These are phyloP conservation scores for Picea sitchensis DNA, from an alignment of 75 land plant species.

Conservation along the genomic window DNA sequence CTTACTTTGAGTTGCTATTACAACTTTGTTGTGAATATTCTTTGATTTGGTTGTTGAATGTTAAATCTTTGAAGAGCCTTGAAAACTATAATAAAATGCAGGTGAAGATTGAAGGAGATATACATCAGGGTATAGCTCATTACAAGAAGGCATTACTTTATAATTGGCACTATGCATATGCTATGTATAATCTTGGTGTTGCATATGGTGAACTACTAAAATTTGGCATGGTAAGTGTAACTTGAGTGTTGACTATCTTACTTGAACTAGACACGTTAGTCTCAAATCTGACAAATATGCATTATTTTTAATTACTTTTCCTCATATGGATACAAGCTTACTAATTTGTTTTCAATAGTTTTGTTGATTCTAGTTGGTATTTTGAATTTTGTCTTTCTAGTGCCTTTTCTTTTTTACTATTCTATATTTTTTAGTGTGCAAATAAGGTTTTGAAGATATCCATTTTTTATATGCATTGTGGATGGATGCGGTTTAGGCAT, in stretches of 20 bases:
- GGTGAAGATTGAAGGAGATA: slow-evolving; percentile 98
- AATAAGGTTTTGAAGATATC: neutral
- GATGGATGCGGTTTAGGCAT: neutral
- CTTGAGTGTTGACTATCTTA: neutral
- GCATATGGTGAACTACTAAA: slow-evolving; percentile 98
- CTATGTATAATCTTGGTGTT: slow-evolving; percentile 98
- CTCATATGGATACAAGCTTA: neutral
- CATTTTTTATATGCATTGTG: too few relatives aligned
- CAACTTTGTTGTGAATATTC: neutral
- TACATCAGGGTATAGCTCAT: slow-evolving; percentile 84
- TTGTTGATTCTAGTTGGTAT: neutral
- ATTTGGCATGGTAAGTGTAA: slow-evolving; percentile 80
- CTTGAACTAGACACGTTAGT: neutral
- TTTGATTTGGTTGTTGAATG: neutral
- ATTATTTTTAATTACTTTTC: slow-evolving; percentile 1
- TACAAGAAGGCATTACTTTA: slow-evolving; percentile 91
- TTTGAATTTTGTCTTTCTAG: neutral
- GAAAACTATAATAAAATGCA: slow-evolving; percentile 24
- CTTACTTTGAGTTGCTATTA: neutral
- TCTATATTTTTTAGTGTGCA: neutral
- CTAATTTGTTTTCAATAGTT: neutral
- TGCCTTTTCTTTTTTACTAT: neutral
- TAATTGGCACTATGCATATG: slow-evolving; percentile 99
- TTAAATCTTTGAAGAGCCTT: neutral
- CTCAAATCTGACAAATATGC: neutral